Evolutionary conservation across 805 yeast genomes (phyloP).

Genomic region (Starmerella bombi): DNA sequence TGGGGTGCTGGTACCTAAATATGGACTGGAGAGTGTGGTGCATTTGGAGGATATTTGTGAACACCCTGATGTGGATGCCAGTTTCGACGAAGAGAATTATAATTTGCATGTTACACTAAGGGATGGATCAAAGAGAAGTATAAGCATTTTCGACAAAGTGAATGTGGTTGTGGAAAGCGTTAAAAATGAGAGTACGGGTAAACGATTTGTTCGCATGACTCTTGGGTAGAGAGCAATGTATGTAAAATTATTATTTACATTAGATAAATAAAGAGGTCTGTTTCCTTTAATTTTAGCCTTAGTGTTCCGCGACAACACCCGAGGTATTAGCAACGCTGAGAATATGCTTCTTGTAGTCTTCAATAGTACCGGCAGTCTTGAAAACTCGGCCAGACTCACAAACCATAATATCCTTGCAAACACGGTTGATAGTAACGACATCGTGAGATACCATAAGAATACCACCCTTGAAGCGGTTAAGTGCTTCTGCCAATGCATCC

Average conservation of each 20-base stretch:
- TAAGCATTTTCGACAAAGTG: slow-evolving; percentile 74
- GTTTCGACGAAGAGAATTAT: slow-evolving; percentile 65
- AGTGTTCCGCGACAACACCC: slow-evolving; percentile 88
- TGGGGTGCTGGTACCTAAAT: slow-evolving; percentile 86
- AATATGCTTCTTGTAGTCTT: slow-evolving; percentile 82
- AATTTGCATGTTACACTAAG: slow-evolving; percentile 43
- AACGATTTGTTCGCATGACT: slow-evolving; percentile 71
- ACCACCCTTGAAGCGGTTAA: slow-evolving; percentile 84
- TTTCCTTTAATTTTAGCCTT: slow-evolving; percentile 6
- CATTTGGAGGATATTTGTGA: slow-evolving; percentile 61
- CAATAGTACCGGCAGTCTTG: slow-evolving; percentile 68
- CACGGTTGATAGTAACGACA: slow-evolving; percentile 75
- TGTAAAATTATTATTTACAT: not conserved
- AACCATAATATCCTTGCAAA: slow-evolving; percentile 92
- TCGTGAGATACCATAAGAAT: slow-evolving; percentile 97
- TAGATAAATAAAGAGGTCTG: not conserved
- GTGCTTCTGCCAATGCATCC: slow-evolving; percentile 86
- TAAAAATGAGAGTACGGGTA: slow-evolving; percentile 77
- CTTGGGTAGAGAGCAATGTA: slow-evolving; percentile 18
- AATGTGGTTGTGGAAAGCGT: slow-evolving; percentile 69
- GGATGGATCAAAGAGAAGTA: slow-evolving; percentile 33
- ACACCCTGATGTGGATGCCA: slow-evolving; percentile 37
- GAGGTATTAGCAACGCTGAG: slow-evolving; percentile 60
- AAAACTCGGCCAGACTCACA: slow-evolving; percentile 73
- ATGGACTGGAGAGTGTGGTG: slow-evolving; percentile 89